Conservation (phyloP, 257 asterid genomes). For the Misopates orontium region DNA sequence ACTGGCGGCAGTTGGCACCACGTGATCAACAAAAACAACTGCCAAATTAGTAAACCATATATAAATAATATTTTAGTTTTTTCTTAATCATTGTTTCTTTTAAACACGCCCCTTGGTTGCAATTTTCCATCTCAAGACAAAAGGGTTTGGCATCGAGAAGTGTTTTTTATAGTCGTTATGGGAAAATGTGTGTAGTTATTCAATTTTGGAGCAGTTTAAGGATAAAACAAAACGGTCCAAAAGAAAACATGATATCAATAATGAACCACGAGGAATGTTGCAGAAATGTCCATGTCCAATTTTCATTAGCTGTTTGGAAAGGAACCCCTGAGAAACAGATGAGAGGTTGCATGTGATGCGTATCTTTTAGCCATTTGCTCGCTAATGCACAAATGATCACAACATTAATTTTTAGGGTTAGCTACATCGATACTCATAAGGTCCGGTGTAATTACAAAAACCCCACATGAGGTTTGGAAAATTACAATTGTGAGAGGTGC, state of each 20-base stretch:
- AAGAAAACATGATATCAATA: slow-evolving; percentile 7
- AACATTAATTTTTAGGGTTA: too few relatives aligned
- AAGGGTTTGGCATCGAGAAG: not conserved
- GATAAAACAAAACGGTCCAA: slow-evolving; percentile 26
- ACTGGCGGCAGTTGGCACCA: not conserved
- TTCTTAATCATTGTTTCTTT: not conserved
- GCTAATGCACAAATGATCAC: not conserved
- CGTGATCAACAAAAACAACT: not conserved
- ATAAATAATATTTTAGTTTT: too few relatives aligned
- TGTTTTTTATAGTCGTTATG: not conserved
- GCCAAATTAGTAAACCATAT: not conserved
- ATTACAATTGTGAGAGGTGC: too few relatives aligned
- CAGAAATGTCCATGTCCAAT: slow-evolving; percentile 29
- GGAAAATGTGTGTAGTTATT: not conserved
- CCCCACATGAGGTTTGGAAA: too few relatives aligned
- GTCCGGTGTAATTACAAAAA: too few relatives aligned
- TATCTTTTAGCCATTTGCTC: slow-evolving; percentile 20
- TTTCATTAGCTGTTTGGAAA: slow-evolving; percentile 32
- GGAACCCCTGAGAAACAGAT: slow-evolving; percentile 26
- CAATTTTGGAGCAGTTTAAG: slow-evolving; percentile 31
- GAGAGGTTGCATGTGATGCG: slow-evolving; percentile 22
- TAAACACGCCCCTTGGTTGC: not conserved
- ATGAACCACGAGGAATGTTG: slow-evolving; percentile 28
- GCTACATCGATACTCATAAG: too few relatives aligned
- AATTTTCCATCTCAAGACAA: not conserved